phyloP scores from a whole-genome alignment of 2,329 filamentous ascomycete species.

The Teratosphaeria epicoccoides region DNA sequence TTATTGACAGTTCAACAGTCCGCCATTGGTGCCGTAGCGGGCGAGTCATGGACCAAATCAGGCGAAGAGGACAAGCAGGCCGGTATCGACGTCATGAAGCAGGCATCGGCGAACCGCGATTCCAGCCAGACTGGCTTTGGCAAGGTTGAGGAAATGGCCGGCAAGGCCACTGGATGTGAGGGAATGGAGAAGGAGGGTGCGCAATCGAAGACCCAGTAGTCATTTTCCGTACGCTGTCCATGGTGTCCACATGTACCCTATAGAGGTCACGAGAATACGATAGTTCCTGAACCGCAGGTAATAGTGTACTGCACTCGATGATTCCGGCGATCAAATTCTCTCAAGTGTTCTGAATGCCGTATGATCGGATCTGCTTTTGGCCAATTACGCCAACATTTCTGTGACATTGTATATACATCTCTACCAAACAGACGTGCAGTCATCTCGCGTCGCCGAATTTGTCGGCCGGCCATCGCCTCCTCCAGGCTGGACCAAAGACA shows the following conservation, averaged over 20 bases:
- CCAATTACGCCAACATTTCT: neutral
- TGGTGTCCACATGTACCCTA: neutral
- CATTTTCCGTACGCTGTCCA: neutral
- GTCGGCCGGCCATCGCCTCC: conserved; percentile 13
- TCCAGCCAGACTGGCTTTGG: conserved; percentile 46
- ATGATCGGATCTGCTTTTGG: too few relatives aligned
- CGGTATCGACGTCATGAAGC: conserved; percentile 53
- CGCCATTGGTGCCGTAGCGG: conserved; percentile 51
- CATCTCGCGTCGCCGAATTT: neutral
- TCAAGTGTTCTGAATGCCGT: too few relatives aligned
- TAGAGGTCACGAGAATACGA: too few relatives aligned
- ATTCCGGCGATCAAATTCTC: too few relatives aligned
- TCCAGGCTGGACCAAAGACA: conserved; percentile 12
- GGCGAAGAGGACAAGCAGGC: conserved; percentile 55
- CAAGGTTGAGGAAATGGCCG: conserved; percentile 53
- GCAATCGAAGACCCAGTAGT: conserved; percentile 14
- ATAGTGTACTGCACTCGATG: too few relatives aligned
- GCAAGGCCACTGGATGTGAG: conserved; percentile 54
- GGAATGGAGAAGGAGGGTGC: conserved; percentile 57
- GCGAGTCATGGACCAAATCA: conserved; percentile 53
- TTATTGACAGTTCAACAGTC: conserved; percentile 30
- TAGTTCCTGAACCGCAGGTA: too few relatives aligned
- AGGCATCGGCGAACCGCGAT: conserved; percentile 48
- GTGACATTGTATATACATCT: neutral
- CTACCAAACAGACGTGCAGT: neutral